These are phyloP conservation scores for Syzygium jambos DNA, from an alignment of 345 rosid species.

Conservation along the genomic window DNA sequence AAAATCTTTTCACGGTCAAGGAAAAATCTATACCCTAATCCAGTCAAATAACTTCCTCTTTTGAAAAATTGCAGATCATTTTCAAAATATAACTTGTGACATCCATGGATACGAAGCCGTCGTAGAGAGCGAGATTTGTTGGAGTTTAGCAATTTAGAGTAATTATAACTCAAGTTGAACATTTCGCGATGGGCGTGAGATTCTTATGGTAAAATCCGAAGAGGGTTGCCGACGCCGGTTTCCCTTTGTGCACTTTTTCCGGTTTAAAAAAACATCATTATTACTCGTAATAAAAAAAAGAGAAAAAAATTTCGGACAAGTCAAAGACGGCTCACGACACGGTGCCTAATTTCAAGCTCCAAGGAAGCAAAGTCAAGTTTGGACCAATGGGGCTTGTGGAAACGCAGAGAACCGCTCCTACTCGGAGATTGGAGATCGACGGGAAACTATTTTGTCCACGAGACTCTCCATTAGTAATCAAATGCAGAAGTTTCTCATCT, in stretches of 20 bases:
- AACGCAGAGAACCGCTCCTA: not conserved
- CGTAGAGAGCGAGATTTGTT: accelerated
- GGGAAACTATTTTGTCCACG: not conserved
- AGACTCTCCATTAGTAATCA: not conserved
- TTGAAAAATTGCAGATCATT: not conserved
- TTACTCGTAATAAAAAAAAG: not conserved
- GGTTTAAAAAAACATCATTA: accelerated
- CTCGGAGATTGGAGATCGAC: not conserved
- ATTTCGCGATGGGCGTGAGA: accelerated
- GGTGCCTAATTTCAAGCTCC: not conserved
- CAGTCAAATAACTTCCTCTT: not conserved
- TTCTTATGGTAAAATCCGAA: not conserved
- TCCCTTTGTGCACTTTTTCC: not conserved
- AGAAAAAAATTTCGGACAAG: not conserved
- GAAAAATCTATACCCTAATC: accelerated
- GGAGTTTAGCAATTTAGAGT: accelerated
- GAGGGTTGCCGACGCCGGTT: accelerated
- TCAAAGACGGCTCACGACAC: not conserved
- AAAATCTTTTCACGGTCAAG: accelerated
- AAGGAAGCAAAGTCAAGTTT: not conserved
- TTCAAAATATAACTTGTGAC: not conserved
- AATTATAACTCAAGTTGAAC: not conserved
- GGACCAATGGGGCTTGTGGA: not conserved
- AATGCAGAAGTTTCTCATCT: not conserved
- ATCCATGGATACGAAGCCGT: accelerated